Percentiles rank a stretch among this genome's conserved stretches.
Conservation (phyloP, 1,139 yeast species). For the Candida freyschussii region DNA sequence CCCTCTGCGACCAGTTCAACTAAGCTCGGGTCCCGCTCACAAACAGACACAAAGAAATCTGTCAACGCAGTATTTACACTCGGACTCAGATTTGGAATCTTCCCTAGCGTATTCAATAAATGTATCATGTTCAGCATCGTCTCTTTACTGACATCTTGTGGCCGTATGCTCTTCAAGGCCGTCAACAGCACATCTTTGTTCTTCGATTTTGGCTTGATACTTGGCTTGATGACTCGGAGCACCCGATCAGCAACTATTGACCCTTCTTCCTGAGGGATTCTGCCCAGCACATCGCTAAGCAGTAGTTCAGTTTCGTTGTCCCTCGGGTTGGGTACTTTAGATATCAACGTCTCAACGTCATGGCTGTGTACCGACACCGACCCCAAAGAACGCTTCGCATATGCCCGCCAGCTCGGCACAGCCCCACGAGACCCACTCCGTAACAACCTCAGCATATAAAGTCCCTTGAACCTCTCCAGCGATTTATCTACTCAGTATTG, state of each 20-base stretch:
- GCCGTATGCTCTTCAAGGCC: constrained; percentile 1
- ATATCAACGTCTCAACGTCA: no score
- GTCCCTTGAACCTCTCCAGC: no score
- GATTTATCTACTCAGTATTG: no score
- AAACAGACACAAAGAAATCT: constrained; percentile 1
- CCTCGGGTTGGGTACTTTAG: no score
- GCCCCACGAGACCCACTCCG: neutral
- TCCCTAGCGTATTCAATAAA: constrained; percentile 2
- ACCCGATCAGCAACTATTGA: constrained; percentile 1
- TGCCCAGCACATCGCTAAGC: no score
- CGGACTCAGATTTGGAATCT: no score
- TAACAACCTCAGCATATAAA: no score
- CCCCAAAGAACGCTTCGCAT: constrained; percentile 3
- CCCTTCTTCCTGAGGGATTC: constrained; percentile 1
- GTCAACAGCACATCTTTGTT: constrained; percentile 1
- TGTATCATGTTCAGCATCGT: constrained; percentile 1
- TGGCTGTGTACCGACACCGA: no score
- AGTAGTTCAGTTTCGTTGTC: no score
- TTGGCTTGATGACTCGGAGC: constrained; percentile 1
- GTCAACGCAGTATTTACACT: no score
- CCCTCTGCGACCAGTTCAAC: constrained; percentile 1
- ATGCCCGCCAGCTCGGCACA: neutral
- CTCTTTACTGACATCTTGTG: constrained; percentile 2
- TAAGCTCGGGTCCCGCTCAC: neutral
- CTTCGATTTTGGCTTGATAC: constrained; percentile 2